Conservation (phyloP, 495 filamentous ascomycete genomes). For the Tuber melanosporum region DNA sequence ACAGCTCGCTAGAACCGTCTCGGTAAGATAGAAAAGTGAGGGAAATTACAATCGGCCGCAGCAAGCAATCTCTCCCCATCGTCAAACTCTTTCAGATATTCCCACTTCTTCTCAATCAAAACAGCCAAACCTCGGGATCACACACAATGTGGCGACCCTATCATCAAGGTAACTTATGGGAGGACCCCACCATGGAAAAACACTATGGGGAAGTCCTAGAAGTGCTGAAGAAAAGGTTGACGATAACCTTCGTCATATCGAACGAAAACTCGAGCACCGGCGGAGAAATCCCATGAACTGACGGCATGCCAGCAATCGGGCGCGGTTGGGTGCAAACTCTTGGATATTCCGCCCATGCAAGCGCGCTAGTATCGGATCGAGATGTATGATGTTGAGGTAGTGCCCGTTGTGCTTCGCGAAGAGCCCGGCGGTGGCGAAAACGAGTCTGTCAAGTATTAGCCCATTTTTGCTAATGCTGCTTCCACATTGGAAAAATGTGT, state of each 20-base stretch:
- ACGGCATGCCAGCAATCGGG: slow-evolving; percentile 43
- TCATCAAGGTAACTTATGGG: slow-evolving; percentile 46
- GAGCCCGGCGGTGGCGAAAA: slow-evolving; percentile 37
- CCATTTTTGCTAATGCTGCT: slow-evolving; percentile 19
- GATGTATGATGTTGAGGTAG: slow-evolving; percentile 47
- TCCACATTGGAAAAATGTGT: slow-evolving; percentile 19
- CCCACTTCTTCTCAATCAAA: slow-evolving; percentile 1
- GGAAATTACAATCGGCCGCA: slow-evolving; percentile 15
- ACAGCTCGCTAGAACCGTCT: not conserved
- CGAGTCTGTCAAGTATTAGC: slow-evolving; percentile 43
- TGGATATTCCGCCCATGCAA: slow-evolving; percentile 43
- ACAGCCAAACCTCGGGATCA: slow-evolving; percentile 23
- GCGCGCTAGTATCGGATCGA: slow-evolving; percentile 46
- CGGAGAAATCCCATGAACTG: slow-evolving; percentile 20
- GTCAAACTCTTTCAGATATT: slow-evolving; percentile 8
- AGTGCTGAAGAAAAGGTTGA: slow-evolving; percentile 49
- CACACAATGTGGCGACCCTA: slow-evolving; percentile 45
- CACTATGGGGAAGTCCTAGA: slow-evolving; percentile 47
- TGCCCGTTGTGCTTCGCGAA: slow-evolving; percentile 49
- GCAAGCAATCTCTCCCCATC: slow-evolving; percentile 8
- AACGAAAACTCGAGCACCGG: slow-evolving; percentile 56
- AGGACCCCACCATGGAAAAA: slow-evolving; percentile 50
- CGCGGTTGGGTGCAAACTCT: slow-evolving; percentile 51
- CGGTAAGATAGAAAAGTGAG: not conserved
- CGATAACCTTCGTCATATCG: slow-evolving; percentile 49